phyloP scores from a whole-genome alignment of 2,329 filamentous ascomycete genomes.

The Grosmannia serpens region DNA sequence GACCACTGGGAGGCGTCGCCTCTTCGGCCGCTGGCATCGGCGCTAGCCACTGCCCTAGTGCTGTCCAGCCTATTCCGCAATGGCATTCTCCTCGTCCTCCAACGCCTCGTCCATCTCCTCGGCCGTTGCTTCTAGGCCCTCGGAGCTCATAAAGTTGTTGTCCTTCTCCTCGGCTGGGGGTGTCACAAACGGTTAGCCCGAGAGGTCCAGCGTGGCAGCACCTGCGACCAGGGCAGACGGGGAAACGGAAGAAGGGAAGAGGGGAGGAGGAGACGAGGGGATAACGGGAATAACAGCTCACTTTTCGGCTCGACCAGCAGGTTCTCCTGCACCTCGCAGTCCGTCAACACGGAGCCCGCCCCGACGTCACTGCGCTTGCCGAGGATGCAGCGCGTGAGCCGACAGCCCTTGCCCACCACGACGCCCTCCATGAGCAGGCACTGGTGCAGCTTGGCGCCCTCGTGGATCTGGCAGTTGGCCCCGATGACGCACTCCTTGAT shows the following conservation, averaged over 20 bases:
- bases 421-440: conserved; percentile 91
- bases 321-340: conserved; percentile 90
- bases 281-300: conserved; percentile 27
- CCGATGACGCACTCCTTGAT: conserved; percentile 89
- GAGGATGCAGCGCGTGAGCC: conserved; percentile 77
- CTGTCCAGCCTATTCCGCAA: background rate
- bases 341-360: conserved; percentile 67
- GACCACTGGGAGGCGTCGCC: too few relatives aligned
- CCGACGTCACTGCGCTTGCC: conserved; percentile 73
- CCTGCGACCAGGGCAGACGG: background rate
- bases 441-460: conserved; percentile 74
- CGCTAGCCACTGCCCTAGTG: background rate
- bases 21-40: background rate
- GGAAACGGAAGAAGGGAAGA: too few relatives aligned
- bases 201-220: background rate
- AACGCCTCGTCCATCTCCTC: conserved; percentile 46
- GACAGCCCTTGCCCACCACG: conserved; percentile 70
- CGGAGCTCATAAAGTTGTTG: conserved; percentile 56
- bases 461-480: conserved; percentile 72
- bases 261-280: conserved; percentile 11
- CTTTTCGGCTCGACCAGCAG: conserved; percentile 70
- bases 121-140: conserved; percentile 52
- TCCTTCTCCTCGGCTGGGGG: conserved; percentile 52
- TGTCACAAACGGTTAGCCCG: background rate
- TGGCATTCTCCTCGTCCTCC: conserved; percentile 1